Percentiles rank a stretch among this genome's conserved stretches.
Conservation (phyloP, 2,329 filamentous ascomycete species). For the Aspergillus sp. region DNA sequence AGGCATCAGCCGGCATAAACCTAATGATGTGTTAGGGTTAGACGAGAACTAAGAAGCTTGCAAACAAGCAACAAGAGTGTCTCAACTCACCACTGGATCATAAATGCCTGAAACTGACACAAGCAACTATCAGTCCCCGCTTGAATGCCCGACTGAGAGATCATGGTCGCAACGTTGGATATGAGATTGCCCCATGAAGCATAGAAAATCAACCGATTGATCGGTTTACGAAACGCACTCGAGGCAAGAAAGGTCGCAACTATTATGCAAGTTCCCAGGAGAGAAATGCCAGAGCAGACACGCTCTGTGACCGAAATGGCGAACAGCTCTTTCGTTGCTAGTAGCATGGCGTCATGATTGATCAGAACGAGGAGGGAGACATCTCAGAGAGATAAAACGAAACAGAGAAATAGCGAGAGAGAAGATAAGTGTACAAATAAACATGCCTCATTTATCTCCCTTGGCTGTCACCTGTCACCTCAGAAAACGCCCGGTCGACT, state of each 20-base stretch:
- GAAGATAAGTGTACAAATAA: background rate
- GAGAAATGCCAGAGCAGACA: conserved; percentile 61
- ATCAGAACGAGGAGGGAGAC: background rate
- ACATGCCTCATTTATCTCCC: background rate
- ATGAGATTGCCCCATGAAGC: conserved; percentile 76
- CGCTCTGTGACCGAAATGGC: conserved; percentile 60
- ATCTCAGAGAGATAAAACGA: conserved; percentile 1
- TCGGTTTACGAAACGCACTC: conserved; percentile 70
- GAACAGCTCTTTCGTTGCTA: conserved; percentile 35
- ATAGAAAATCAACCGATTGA: conserved; percentile 78
- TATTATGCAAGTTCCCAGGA: conserved; percentile 65
- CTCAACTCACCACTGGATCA: conserved; percentile 71
- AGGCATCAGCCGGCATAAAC: conserved; percentile 70
- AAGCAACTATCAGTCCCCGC: conserved; percentile 47
- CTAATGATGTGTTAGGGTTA: conserved; percentile 34
- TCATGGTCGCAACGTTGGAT: conserved; percentile 68
- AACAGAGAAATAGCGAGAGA: conserved; percentile 1
- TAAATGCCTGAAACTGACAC: conserved; percentile 69
- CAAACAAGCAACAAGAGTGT: background rate
- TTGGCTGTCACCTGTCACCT: background rate
- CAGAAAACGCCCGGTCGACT: background rate
- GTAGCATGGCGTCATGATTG: conserved; percentile 19
- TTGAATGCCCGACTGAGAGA: conserved; percentile 56
- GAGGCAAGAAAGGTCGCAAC: conserved; percentile 64
- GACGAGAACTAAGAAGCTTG: background rate